Percentiles rank a stretch among this genome's conserved stretches.
These are phyloP conservation scores for Eutrema yunnanense DNA, from an alignment of 345 rosid species.

Conservation along the genomic window DNA sequence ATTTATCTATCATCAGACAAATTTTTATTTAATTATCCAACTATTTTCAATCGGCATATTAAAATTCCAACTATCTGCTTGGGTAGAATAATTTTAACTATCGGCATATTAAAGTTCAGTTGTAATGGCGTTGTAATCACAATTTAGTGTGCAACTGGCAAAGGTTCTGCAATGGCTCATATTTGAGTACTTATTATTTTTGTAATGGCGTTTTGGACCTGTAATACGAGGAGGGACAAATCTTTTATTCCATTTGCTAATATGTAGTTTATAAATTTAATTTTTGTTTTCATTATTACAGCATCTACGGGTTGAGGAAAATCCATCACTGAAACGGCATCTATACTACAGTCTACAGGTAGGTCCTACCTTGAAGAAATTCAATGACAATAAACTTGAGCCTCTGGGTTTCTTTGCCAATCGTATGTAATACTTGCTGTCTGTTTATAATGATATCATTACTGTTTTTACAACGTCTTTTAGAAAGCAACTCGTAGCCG, in stretches of 20 bases:
- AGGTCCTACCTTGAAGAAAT: slow-evolving; percentile 38
- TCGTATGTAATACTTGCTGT: too few species aligned
- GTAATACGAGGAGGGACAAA: not conserved
- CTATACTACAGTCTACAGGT: slow-evolving; percentile 87
- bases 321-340: slow-evolving; percentile 92
- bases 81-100: too few species aligned
- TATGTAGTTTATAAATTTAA: not conserved
- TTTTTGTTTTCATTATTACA: slow-evolving; percentile 24
- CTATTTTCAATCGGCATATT: too few species aligned
- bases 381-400: too few species aligned
- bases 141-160: not conserved
- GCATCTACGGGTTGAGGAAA: slow-evolving; percentile 98
- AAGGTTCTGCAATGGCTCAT: not conserved
- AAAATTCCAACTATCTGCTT: too few species aligned
- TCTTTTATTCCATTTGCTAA: not conserved
- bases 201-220: not conserved
- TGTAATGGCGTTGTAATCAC: not conserved
- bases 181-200: not conserved
- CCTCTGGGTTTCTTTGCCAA: too few species aligned
- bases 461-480: too few species aligned
- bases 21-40: too few species aligned
- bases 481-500: too few species aligned
- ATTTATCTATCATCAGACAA: too few species aligned
- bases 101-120: too few species aligned
- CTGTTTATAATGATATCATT: too few species aligned